Evolutionary conservation across 2,329 filamentous ascomycete genomes (phyloP), one percentile per base, ranked within the genome.

Genomic region (Fusarium sambucinum): DNA sequence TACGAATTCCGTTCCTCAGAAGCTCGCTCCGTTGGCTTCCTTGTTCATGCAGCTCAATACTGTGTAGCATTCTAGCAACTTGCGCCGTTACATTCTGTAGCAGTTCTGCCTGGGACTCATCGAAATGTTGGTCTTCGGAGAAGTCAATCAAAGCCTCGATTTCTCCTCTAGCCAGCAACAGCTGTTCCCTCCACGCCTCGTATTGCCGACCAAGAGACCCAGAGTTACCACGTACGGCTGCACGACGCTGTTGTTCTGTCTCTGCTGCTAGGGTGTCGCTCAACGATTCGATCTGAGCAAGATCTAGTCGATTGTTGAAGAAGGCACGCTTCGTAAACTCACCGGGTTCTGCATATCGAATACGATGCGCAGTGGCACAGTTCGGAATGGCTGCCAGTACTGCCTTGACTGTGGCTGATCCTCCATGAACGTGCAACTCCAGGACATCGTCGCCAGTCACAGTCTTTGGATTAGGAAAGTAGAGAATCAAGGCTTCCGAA

Each of bases 81-180:
- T 94, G 89, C 1, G 69, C 71, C 2, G 88, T 86, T 30, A 97
- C 92, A 48, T 89, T 93, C 1, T 76, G 77, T 44, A 96, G 85
- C 23, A 98, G 83, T 56, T 92, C 86, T 1, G 85, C 81, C 1
- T 93, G 92, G 4, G 92, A 90, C 78, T 97, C 94, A 71, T 98
- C 94, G 74, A 99, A 97, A 80, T 98, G 92, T 79, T 99, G 95
- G 74, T 98, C 96, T 77, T 99, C 96, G 1, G 93, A 92, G 77
- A 99, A 99, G 79, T 99, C 96, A 65, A 99, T 98, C 70, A 99
- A 81, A 0, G 96, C 96, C 79, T 99, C 96, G 38, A 99, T 85
- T 80, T 98, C 94, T 12, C 93, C 96, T 3, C 96, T 88, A 12
- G 94, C 94, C 66, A 91, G 85, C 9, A 98, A 83, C 19, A 99